Base-by-base conservation (phyloP, 495 filamentous ascomycete genomes). In the Hypoxylon intermedium region DNA sequence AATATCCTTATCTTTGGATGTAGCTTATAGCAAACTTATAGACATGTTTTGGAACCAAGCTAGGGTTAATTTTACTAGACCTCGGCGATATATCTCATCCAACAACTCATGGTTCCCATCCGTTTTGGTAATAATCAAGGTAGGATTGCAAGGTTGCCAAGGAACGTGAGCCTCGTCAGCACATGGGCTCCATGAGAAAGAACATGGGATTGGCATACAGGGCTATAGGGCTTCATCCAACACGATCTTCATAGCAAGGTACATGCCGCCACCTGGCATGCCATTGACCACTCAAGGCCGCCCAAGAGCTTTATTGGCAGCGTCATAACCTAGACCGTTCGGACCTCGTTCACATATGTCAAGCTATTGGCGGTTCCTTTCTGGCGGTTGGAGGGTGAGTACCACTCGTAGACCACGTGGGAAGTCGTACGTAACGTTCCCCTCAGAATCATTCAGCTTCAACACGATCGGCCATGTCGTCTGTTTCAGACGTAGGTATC, bases 161-260 rank as follows among this genome's bases (percentile, higher is more conserved):
- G 9, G 12, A 2, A 23, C 31, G 23, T 13, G 7, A 5, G 3
- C 5, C n/a, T n/a, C 3, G 42, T 57, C 2, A 40, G 38, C 7
- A n/a, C 31, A 20, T 5, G 0, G n/a, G 9, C 19, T 43, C 7
- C n/a, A 13, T 15, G 5, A 34, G 16, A 49, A 23, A 30, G 12
- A 19, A 31, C 9, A 21, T 33, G 30, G 45, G 53, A 15, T 30
- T 6, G 33, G 40, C 59, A 9, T 43, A 45, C 56, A 80, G 46
- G 12, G 75, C 76, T 73, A 80, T 71, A 0, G 63, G n/a, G n/a
- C n/a, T n/a, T n/a, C 79, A 53, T 80, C 77, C 20, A 79, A 42
- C 2, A 80, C 73, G 4, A 81, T 41, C 68, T 80, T 79, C 75
- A 78, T 77, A 6, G 70, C 51, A 13, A 80, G 66, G 23, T 71